phyloP scores from a whole-genome alignment of 495 filamentous ascomycete genomes.

The Trichoderma reesei region DNA sequence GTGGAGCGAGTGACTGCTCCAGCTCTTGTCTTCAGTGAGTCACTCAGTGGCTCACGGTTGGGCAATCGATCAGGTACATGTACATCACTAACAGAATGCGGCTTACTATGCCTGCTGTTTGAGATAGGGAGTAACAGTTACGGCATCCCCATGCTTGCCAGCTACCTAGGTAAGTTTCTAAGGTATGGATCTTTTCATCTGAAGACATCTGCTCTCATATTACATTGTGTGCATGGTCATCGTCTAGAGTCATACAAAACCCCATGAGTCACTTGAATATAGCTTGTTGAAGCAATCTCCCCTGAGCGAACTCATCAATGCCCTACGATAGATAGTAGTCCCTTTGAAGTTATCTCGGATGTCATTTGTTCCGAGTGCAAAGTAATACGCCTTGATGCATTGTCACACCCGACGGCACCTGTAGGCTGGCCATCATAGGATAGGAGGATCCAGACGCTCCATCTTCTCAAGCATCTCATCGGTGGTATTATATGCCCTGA shows the following conservation, averaged over 20 bases:
- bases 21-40: no score
- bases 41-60: neutral
- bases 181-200: neutral
- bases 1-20: no score
- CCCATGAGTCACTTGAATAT: conserved; percentile 4
- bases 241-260: neutral
- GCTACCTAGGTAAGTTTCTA: no score
- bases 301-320: no score
- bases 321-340: no score
- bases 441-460: no score
- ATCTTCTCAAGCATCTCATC: neutral
- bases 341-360: no score
- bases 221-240: neutral
- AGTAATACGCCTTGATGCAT: no score
- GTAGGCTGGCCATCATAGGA: no score
- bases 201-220: neutral
- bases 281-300: neutral
- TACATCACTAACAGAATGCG: neutral
- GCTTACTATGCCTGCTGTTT: neutral
- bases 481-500: neutral
- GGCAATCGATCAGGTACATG: neutral
- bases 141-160: no score
- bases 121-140: neutral
- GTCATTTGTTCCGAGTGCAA: no score
- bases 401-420: no score